Conservation (phyloP, 805 yeast genomes). For the Maudiozyma bulderi region DNA sequence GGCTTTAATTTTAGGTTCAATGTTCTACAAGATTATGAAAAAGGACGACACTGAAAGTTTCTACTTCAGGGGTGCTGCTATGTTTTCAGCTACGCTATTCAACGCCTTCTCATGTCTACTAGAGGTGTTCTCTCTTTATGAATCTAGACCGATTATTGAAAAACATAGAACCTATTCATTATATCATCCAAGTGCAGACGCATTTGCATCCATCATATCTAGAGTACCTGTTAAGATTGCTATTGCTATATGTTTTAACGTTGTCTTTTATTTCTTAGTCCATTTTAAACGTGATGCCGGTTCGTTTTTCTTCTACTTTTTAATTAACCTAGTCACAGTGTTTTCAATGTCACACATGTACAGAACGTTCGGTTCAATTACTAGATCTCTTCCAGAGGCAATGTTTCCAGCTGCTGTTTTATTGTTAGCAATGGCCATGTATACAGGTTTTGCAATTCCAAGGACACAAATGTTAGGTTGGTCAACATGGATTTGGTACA, state of each 20-base stretch:
- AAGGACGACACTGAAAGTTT: conserved; percentile 34
- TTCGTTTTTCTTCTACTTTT: conserved; percentile 42
- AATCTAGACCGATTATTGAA: conserved; percentile 46
- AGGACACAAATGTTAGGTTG: conserved; percentile 36
- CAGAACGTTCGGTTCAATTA: conserved; percentile 33
- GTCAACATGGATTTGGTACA: conserved; percentile 39
- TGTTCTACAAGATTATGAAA: conserved; percentile 7
- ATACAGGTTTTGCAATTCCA: conserved; percentile 39
- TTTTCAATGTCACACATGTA: conserved; percentile 47
- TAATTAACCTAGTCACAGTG: conserved; percentile 36
- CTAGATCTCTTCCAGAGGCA: conserved; percentile 32
- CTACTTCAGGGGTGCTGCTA: conserved; percentile 46
- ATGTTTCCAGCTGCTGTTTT: conserved; percentile 38
- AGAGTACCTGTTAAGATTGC: conserved; percentile 46
- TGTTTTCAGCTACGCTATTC: conserved; percentile 55
- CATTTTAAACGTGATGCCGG: conserved; percentile 45
- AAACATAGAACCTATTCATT: conserved; percentile 50
- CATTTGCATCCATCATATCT: conserved; percentile 50
- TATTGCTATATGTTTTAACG: conserved; percentile 37
- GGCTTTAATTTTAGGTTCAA: conserved; percentile 43
- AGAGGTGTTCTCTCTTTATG: conserved; percentile 44
- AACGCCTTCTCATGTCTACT: conserved; percentile 50
- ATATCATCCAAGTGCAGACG: conserved; percentile 56
- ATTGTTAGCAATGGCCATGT: conserved; percentile 31
- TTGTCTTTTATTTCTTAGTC: conserved; percentile 44